Percentiles rank a stretch among this genome's conserved stretches.
Evolutionary conservation across 2,329 filamentous ascomycete species (phyloP).

Genomic region (Exophiala phaeomuriformis): DNA sequence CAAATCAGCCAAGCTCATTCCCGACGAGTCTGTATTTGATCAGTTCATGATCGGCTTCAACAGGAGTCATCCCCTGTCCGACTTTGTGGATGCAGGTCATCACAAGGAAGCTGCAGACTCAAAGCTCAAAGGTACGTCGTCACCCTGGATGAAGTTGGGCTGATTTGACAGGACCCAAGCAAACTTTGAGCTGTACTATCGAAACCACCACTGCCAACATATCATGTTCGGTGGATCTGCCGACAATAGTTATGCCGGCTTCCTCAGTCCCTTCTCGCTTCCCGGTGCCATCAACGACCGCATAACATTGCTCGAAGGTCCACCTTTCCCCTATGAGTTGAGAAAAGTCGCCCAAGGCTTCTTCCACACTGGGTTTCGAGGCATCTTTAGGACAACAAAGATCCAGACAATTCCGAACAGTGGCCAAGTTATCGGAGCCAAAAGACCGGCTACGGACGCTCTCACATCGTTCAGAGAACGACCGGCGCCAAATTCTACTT

Average conservation of each 20-base stretch:
- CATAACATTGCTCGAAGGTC: constrained; percentile 37
- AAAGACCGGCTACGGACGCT: constrained; percentile 17
- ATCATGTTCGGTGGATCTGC: constrained; percentile 39
- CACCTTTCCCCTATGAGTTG: constrained; percentile 36
- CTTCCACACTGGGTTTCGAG: constrained; percentile 39
- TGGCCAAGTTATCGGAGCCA: constrained; percentile 8
- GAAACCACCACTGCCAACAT: constrained; percentile 37
- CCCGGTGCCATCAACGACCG: constrained; percentile 27
- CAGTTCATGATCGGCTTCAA: constrained; percentile 40
- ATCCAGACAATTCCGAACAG: constrained; percentile 31
- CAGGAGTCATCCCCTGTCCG: constrained; percentile 33
- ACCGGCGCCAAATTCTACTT: not conserved
- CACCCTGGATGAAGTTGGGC: not conserved
- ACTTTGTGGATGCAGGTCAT: constrained; percentile 39
- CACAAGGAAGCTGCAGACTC: constrained; percentile 41
- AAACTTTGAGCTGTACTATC: constrained; percentile 32
- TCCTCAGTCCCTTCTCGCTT: constrained; percentile 32
- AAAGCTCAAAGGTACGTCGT: constrained; percentile 36
- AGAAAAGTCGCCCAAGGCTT: constrained; percentile 25
- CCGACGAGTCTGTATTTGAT: constrained; percentile 27
- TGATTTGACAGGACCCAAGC: constrained; percentile 25
- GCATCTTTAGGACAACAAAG: constrained; percentile 49
- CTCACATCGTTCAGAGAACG: constrained; percentile 8
- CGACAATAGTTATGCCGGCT: constrained; percentile 40
- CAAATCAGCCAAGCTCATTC: constrained; percentile 26